Base-by-base conservation (phyloP, 1,284 basidiomycete species). In the Trametes pubescens region DNA sequence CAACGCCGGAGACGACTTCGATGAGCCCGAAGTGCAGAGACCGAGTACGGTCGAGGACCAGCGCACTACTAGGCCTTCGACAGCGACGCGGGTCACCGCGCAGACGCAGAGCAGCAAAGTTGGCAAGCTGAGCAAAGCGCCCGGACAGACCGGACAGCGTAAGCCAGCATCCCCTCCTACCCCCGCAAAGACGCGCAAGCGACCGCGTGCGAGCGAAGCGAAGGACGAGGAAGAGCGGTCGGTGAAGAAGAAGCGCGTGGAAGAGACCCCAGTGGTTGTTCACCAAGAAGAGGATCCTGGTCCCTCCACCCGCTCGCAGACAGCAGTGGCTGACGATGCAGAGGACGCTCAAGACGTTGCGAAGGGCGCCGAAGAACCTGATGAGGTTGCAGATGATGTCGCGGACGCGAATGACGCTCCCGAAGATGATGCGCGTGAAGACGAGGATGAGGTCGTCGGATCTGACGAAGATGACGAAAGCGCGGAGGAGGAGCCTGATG, bases 201-300 rank as follows among this genome's bases (percentile, higher is more conserved):
- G 54, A 5, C 2, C 44, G n/a, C 54, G 54, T 16, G 44, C 44
- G 32, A 56, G 54, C n/a, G 56, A 65, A 57, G 18, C 18, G n/a
- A 14, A 13, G 1, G 34, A 22, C 18, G 38, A 58, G 2, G 58
- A 58, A 4, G 58, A 53, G 4, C 61, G 60, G 1, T 60, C 67
- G 4, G 57, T 40, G 57, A 69, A 69, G 65, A 61, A 64, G 61
- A 35, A 35, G 22, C 63, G 61, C 4, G 51, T 52, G 1, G 44
- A 37, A 13, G 11, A 47, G 46, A 32, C 9, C 14, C 11, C 10
- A 44, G 14, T 13, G 21, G 22, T 21, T 2, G 43, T 46, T 14
- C 11, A 47, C 18, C 11, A 9, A 49, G 10, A 24, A 26, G 29
- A 52, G 14, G 53, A 52, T 1, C 22, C 57, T 22, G 60, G 57